A percentile compares a stretch with the other conserved stretches of the same genome.
Conservation (phyloP, 129 eudicot genomes). For the Pulicaria dysenterica region DNA sequence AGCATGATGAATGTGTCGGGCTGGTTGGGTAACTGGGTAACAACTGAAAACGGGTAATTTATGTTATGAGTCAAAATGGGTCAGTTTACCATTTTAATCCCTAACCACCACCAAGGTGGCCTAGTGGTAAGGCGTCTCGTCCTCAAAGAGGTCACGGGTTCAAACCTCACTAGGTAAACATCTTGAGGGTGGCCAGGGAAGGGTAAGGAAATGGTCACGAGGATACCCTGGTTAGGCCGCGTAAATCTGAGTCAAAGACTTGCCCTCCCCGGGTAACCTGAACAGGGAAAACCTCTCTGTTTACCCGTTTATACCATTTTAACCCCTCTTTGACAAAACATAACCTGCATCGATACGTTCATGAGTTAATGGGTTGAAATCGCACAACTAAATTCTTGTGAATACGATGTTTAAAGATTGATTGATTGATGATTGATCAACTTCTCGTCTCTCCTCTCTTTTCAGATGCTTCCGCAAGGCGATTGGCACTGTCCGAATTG, state of each 20-base stretch:
- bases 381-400: constrained; percentile 11
- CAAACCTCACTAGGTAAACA: no score
- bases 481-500: constrained; percentile 97
- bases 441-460: constrained; percentile 30
- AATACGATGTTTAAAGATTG: constrained; percentile 3
- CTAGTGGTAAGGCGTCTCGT: no score
- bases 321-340: background rate
- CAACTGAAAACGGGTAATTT: background rate
- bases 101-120: no score
- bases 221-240: no score
- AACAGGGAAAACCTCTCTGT: no score
- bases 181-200: no score
- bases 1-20: background rate
- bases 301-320: background rate
- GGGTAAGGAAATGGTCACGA: no score
- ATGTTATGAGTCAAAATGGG: background rate
- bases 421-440: constrained; percentile 10
- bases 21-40: background rate
- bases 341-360: background rate
- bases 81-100: background rate
- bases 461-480: constrained; percentile 82
- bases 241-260: no score
- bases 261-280: no score
- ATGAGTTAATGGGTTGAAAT: background rate
- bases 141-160: no score